phyloP scores from a whole-genome alignment of 2,329 filamentous ascomycete species.

The Knufia petricola region DNA sequence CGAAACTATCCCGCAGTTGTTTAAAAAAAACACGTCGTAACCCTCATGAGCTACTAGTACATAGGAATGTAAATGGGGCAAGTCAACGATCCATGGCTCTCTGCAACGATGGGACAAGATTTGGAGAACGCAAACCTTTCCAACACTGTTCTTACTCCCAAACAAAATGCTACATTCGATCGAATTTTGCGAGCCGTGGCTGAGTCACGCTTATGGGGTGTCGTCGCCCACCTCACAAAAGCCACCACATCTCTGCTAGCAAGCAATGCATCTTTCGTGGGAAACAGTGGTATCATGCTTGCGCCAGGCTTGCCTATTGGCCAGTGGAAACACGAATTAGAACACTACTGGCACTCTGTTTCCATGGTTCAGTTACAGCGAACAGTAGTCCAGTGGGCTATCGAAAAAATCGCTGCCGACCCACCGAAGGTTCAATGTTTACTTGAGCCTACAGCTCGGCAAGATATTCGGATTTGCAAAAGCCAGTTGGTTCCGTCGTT shows the following conservation, averaged over 20 bases:
- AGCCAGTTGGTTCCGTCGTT: constrained; percentile 13
- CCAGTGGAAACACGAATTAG: constrained; percentile 16
- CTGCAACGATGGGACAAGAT: constrained; percentile 7
- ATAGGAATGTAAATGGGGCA: constrained; percentile 13
- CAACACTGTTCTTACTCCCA: constrained; percentile 10
- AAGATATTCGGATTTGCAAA: constrained; percentile 17
- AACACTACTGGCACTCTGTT: constrained; percentile 16
- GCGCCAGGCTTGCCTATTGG: constrained; percentile 12
- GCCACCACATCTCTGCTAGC: constrained; percentile 12
- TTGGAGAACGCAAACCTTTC: constrained; percentile 12
- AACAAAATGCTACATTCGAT: constrained; percentile 16
- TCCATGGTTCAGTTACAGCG: constrained; percentile 18
- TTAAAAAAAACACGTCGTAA: constrained; percentile 9
- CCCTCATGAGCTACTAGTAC: constrained; percentile 17
- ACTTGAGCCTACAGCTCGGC: constrained; percentile 5
- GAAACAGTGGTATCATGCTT: constrained; percentile 8
- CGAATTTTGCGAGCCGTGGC: constrained; percentile 12
- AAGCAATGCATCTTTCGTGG: constrained; percentile 7
- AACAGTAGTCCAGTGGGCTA: constrained; percentile 12
- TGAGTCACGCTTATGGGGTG: constrained; percentile 1
- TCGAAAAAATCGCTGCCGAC: constrained; percentile 13
- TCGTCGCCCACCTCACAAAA: constrained; percentile 7
- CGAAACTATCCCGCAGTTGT: constrained; percentile 11
- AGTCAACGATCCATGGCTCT: constrained; percentile 19
- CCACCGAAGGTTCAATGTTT: constrained; percentile 9